These are phyloP conservation scores for Fusarium sp. DNA, from an alignment of 2,329 filamentous ascomycete genomes.

Conservation along the genomic window DNA sequence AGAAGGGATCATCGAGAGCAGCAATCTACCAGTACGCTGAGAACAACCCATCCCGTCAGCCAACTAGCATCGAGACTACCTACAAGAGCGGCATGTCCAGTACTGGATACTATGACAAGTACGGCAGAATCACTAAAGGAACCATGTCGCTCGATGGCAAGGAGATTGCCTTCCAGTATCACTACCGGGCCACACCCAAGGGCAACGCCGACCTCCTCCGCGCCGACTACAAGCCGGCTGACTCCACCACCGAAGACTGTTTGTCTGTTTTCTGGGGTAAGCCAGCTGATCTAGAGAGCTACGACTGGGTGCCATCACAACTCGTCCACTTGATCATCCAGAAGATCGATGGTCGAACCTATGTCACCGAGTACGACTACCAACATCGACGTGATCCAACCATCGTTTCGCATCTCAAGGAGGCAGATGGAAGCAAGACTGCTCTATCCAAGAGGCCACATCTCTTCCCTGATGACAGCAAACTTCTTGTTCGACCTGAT, in stretches of 20 bases:
- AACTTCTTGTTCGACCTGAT: constrained; percentile 9
- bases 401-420: constrained; percentile 16
- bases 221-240: constrained; percentile 20
- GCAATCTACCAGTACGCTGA: constrained; percentile 25
- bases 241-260: constrained; percentile 1
- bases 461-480: constrained; percentile 10
- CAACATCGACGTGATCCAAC: constrained; percentile 30
- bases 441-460: constrained; percentile 19
- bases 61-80: constrained; percentile 13
- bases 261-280: constrained; percentile 36
- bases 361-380: constrained; percentile 30
- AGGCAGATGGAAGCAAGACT: constrained; percentile 12
- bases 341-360: constrained; percentile 13
- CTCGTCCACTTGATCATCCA: constrained; percentile 25
- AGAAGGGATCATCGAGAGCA: not conserved
- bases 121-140: constrained; percentile 26
- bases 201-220: constrained; percentile 26
- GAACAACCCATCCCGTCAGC: constrained; percentile 10
- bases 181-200: constrained; percentile 23
- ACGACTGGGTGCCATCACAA: constrained; percentile 31
- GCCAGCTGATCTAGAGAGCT: constrained; percentile 23
- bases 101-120: constrained; percentile 28
- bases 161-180: constrained; percentile 30
- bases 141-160: constrained; percentile 5
- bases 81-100: not conserved